These are phyloP conservation scores for Tricholoma terreum DNA, from an alignment of 768 basidiomycete genomes.

Conservation along the genomic window DNA sequence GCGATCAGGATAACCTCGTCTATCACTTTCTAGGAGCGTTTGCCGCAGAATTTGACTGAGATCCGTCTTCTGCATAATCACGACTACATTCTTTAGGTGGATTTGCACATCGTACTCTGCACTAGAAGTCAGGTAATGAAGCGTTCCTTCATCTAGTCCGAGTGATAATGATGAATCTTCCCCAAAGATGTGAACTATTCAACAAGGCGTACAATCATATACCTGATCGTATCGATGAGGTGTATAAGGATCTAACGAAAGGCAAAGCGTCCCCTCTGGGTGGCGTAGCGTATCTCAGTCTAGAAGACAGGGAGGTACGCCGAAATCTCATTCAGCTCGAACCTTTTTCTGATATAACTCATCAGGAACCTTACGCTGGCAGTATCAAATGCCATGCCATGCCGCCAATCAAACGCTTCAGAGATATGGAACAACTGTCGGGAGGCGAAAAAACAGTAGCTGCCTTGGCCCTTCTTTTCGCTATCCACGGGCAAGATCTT, in stretches of 20 bases:
- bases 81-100: no score
- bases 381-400: slow-evolving; percentile 99
- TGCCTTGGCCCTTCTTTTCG: slow-evolving; percentile 92
- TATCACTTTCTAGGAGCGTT: no score
- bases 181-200: slow-evolving; percentile 69
- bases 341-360: neutral
- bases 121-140: slow-evolving; percentile 58
- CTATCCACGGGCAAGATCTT: slow-evolving; percentile 79
- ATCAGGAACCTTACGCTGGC: slow-evolving; percentile 58
- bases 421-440: slow-evolving; percentile 98
- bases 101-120: no score
- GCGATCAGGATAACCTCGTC: no score
- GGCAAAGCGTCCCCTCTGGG: slow-evolving; percentile 92
- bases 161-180: neutral
- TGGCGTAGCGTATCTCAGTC: slow-evolving; percentile 92
- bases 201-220: slow-evolving; percentile 97
- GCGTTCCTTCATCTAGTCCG: neutral
- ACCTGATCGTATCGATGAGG: slow-evolving; percentile 88
- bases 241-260: slow-evolving; percentile 98
- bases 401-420: slow-evolving; percentile 99
- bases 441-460: slow-evolving; percentile 99
- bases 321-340: neutral
- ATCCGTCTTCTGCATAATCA: no score
- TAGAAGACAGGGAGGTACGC: slow-evolving; percentile 92
- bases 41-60: no score